Percentiles rank a stretch among this genome's conserved stretches.
phyloP scores from a whole-genome alignment of 345 rosid species.

The Atalantia buxifolia region DNA sequence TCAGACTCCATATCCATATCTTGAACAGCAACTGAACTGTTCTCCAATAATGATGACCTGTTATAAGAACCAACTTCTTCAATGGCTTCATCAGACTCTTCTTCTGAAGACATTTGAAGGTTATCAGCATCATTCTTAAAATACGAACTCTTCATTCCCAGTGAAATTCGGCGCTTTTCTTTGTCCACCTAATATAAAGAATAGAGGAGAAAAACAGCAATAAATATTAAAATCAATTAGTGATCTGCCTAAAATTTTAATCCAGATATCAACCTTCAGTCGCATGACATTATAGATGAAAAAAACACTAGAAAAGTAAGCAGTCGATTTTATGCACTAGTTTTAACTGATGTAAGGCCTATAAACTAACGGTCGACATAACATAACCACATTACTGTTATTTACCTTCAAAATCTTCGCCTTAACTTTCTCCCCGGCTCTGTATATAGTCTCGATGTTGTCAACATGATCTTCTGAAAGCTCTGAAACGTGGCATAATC shows the following conservation, averaged over 20 bases:
- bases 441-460: slow-evolving; percentile 51
- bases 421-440: slow-evolving; percentile 71
- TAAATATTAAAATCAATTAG: neutral
- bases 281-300: neutral
- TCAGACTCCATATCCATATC: slow-evolving; percentile 35
- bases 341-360: neutral
- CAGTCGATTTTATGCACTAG: neutral
- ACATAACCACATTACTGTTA: neutral
- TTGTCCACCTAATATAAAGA: slow-evolving; percentile 54
- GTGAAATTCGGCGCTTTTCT: slow-evolving; percentile 77
- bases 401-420: slow-evolving; percentile 85
- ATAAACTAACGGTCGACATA: neutral
- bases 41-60: slow-evolving; percentile 15
- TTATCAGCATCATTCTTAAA: slow-evolving; percentile 25
- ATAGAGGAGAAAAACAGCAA: slow-evolving; percentile 5
- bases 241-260: neutral
- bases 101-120: slow-evolving; percentile 26
- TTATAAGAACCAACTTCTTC: slow-evolving; percentile 37
- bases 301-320: neutral
- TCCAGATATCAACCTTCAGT: neutral
- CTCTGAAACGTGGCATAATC: slow-evolving; percentile 85
- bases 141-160: slow-evolving; percentile 77
- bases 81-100: slow-evolving; percentile 39
- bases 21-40: slow-evolving; percentile 23
- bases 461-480: slow-evolving; percentile 62